These are phyloP conservation scores for Fusarium anthophilum DNA, from an alignment of 2,329 filamentous ascomycete species.

Conservation along the genomic window DNA sequence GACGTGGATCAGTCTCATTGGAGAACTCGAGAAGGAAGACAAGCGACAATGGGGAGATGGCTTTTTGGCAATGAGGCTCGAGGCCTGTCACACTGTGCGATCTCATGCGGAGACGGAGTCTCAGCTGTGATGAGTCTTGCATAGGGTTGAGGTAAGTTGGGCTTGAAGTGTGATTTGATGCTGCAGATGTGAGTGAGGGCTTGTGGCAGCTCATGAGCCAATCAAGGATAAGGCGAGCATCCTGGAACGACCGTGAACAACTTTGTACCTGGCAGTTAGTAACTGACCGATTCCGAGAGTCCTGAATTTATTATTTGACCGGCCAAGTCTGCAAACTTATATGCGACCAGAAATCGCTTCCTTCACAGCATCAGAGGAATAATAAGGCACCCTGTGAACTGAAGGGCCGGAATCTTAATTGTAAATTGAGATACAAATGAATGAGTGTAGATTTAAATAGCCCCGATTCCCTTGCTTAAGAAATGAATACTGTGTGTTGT, in stretches of 20 bases:
- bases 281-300: not conserved
- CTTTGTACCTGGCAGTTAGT: not conserved
- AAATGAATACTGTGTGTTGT: not conserved
- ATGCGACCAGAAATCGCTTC: not conserved
- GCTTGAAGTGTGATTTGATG: conserved; percentile 6
- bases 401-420: not conserved
- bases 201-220: conserved; percentile 8
- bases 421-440: not conserved
- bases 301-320: not conserved
- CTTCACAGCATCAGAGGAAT: not conserved
- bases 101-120: not conserved
- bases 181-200: not conserved
- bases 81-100: conserved; percentile 8
- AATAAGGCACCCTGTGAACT: not conserved
- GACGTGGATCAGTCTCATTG: conserved; percentile 46
- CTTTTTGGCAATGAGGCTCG: conserved; percentile 15
- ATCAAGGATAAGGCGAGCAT: conserved; percentile 14
- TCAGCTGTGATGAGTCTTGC: conserved; percentile 23
- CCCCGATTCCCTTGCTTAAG: not conserved
- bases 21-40: conserved; percentile 17
- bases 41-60: conserved; percentile 31
- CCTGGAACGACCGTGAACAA: not conserved
- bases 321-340: not conserved
- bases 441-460: not conserved
- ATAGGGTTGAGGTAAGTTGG: conserved; percentile 3